Percentiles rank a stretch among this genome's conserved stretches.
Conservation (phyloP, 108 stramenopile species). For the Cyclostephanos tholiformis region DNA sequence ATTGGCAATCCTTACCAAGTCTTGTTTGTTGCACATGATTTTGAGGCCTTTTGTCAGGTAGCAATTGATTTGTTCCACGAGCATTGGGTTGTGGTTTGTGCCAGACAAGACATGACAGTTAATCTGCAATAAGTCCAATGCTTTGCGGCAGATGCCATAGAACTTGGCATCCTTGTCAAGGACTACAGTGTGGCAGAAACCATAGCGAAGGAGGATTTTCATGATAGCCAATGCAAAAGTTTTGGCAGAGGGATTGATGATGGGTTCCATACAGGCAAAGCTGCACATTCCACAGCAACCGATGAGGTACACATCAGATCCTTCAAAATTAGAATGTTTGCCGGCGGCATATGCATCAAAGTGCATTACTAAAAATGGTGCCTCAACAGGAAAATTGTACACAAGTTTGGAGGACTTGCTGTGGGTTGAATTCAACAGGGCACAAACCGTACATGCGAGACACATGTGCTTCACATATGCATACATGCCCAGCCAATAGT, state of each 20-base stretch:
- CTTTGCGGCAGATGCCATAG: background rate
- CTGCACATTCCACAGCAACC: no score
- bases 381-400: background rate
- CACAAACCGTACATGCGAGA: background rate
- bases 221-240: constrained; percentile 10
- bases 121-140: background rate
- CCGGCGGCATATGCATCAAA: background rate
- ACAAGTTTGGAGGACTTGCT: background rate
- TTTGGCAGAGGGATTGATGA: background rate
- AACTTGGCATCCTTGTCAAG: constrained; percentile 3
- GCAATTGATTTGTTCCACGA: background rate
- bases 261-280: background rate
- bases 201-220: constrained; percentile 13
- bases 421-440: background rate
- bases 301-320: background rate
- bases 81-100: constrained; percentile 12
- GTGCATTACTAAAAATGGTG: background rate
- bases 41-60: background rate
- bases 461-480: background rate
- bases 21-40: background rate
- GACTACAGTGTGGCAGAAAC: background rate
- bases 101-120: constrained; percentile 8
- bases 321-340: background rate
- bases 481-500: background rate
- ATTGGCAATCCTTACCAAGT: background rate